Base-by-base conservation (phyloP, 108 stramenopile genomes). In the Conticribra guillardii region DNA sequence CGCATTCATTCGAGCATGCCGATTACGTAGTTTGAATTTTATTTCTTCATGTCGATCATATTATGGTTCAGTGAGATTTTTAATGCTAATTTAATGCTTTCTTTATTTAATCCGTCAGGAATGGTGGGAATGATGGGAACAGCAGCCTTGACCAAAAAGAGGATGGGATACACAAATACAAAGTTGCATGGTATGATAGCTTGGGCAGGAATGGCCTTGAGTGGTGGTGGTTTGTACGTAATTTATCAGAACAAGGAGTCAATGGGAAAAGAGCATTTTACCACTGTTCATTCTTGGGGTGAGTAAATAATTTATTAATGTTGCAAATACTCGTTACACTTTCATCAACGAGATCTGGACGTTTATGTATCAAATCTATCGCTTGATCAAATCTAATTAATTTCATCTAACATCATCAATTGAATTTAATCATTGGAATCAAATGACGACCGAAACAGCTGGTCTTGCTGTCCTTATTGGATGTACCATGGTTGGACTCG, bases 101-200 rank as follows among this genome's bases (percentile, higher is more conserved):
- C n/a, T n/a, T n/a, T 45, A 1, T 24, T 45, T 21, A 23, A 34
- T 29, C 18, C 41, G 1, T 48, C 67, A 78, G 76, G 89, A 37
- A 84, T 93, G 84, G 64, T 90, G 9, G 89, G 88, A 3, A 64
- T 86, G 60, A 81, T 89, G 77, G 92, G 92, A 17, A 76, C 80
- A 26, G 84, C 78, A 29, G 81, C 84, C 28, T 33, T 89, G 0
- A 90, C 85, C 32, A 93, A 93, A 67, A 93, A 93, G 60, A 46
- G 87, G 18, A 88, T 88, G 54, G 92, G 92, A 14, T 93, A 93
- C 68, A 74, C 76, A 54, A 93, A 93, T 64, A 93, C 92, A 52
- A 93, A 93, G 75, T 62, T 84, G 19, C 92, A 93, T 64, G 92
- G 85, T 0, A 74, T 90, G 5, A 60, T 93, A 24, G 82, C 87